Conservation (phyloP, 805 yeast species). For the Sugiyamaella boreocaroliniensis region DNA sequence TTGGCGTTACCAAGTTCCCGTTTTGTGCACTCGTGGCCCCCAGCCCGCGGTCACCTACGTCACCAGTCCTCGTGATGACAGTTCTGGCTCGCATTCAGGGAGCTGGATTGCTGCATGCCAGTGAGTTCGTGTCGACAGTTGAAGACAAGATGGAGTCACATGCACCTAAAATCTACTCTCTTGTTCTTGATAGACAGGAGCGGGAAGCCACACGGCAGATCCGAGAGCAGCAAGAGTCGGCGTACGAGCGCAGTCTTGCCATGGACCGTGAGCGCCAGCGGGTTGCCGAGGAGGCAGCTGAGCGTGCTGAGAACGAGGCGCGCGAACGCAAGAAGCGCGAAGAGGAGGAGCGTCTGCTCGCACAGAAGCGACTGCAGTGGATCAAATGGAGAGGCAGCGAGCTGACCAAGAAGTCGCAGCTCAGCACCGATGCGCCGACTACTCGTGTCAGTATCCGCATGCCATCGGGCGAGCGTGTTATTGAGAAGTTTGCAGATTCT, state of each 20-base stretch:
- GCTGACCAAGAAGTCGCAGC: conserved; percentile 16
- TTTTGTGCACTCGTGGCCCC: conserved; percentile 70
- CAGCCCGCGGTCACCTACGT: conserved; percentile 39
- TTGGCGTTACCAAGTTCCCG: conserved; percentile 72
- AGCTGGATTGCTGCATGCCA: conserved; percentile 26
- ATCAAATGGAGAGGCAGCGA: conserved; percentile 41
- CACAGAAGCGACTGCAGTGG: conserved; percentile 36
- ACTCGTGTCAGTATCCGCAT: conserved; percentile 64
- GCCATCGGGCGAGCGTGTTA: conserved; percentile 53
- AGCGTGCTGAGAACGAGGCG: conserved; percentile 14
- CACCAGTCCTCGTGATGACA: conserved; percentile 46
- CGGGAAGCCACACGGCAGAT: conserved; percentile 49
- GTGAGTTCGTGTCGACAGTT: conserved; percentile 39
- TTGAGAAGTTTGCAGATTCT: conserved; percentile 42
- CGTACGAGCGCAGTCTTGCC: conserved; percentile 63
- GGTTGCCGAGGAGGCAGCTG: conserved; percentile 19
- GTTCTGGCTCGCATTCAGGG: conserved; percentile 63
- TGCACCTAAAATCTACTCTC: conserved; percentile 48
- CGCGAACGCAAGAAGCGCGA: conserved; percentile 14
- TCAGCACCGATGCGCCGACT: conserved; percentile 9
- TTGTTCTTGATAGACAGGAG: conserved; percentile 59
- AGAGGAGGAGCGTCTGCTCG: conserved; percentile 11
- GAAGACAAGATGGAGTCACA: conserved; percentile 47
- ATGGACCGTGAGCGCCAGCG: conserved; percentile 51
- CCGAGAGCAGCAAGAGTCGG: conserved; percentile 67